Conservation (phyloP, 192 early-diverging fungal species). For the Rhizoclosmatium globosum region DNA sequence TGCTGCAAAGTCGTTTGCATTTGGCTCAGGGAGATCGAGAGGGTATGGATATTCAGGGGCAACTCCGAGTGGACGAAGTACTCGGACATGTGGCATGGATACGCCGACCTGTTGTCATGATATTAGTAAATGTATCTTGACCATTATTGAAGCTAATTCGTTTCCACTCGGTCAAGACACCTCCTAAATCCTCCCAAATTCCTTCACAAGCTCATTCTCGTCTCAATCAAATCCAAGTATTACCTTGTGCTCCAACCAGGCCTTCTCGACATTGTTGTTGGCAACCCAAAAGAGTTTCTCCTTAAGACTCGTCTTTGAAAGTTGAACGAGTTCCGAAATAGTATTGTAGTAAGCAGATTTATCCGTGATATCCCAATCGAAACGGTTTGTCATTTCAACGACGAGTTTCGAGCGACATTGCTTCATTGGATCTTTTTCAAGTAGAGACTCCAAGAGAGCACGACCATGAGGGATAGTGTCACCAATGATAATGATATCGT, state of each 20-base stretch:
- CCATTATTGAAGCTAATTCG: too few species aligned
- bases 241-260: constrained; percentile 6
- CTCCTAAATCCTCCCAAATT: too few species aligned
- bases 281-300: constrained; percentile 27
- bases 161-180: too few species aligned
- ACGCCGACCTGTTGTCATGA: not conserved
- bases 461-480: constrained; percentile 35
- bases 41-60: constrained; percentile 22
- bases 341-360: constrained; percentile 15
- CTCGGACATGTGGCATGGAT: constrained; percentile 20
- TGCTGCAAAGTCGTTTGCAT: constrained; percentile 10
- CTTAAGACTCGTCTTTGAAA: not conserved
- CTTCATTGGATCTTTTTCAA: constrained; percentile 17
- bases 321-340: not conserved
- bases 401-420: constrained; percentile 28
- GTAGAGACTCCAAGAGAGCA: constrained; percentile 3
- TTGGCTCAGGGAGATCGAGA: constrained; percentile 14
- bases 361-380: constrained; percentile 32
- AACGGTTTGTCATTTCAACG: constrained; percentile 34
- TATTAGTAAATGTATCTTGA: too few species aligned
- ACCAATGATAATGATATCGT: constrained; percentile 36
- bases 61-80: constrained; percentile 19
- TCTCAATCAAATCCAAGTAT: too few species aligned
- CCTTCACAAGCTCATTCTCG: too few species aligned
- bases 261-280: constrained; percentile 37